Conservation (phyloP, 1,284 basidiomycete genomes). For the Taiwanofungus camphoratus region DNA sequence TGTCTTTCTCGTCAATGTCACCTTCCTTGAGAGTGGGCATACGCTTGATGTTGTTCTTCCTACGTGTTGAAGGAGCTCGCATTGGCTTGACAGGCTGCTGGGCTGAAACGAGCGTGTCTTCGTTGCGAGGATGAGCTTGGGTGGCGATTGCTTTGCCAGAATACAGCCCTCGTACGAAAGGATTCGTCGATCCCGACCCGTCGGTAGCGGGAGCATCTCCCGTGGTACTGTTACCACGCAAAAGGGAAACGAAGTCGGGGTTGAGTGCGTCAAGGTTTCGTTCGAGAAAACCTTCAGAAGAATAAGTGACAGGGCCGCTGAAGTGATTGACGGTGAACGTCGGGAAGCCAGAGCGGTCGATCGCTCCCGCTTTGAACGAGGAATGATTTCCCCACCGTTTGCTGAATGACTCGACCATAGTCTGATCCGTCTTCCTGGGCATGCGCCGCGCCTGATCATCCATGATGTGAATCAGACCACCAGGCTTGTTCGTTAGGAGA, state of each 20-base stretch:
- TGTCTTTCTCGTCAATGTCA: slow-evolving; percentile 51
- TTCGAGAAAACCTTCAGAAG: slow-evolving; percentile 84
- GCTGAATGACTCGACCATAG: slow-evolving; percentile 91
- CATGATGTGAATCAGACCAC: slow-evolving; percentile 94
- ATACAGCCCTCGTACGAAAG: slow-evolving; percentile 90
- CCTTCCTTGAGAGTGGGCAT: slow-evolving; percentile 58
- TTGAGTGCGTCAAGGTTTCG: slow-evolving; percentile 88
- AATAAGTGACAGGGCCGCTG: slow-evolving; percentile 89
- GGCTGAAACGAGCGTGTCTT: slow-evolving; percentile 91
- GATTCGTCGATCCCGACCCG: slow-evolving; percentile 74
- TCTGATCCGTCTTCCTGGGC: slow-evolving; percentile 88
- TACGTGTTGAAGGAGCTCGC: slow-evolving; percentile 83
- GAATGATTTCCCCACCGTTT: slow-evolving; percentile 95
- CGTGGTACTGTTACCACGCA: slow-evolving; percentile 54
- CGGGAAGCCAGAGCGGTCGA: slow-evolving; percentile 77
- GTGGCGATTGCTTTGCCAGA: slow-evolving; percentile 84
- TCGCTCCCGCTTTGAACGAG: slow-evolving; percentile 76
- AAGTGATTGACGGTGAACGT: slow-evolving; percentile 94
- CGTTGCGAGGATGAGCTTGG: slow-evolving; percentile 84
- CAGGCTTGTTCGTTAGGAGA: slow-evolving; percentile 82
- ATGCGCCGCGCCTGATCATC: slow-evolving; percentile 88
- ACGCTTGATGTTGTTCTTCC: slow-evolving; percentile 71
- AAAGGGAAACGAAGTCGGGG: slow-evolving; percentile 87
- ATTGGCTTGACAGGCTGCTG: slow-evolving; percentile 92
- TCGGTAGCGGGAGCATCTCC: slow-evolving; percentile 46